Base-by-base conservation (phyloP, 805 yeast genomes). In the Lachancea nothofagi region DNA sequence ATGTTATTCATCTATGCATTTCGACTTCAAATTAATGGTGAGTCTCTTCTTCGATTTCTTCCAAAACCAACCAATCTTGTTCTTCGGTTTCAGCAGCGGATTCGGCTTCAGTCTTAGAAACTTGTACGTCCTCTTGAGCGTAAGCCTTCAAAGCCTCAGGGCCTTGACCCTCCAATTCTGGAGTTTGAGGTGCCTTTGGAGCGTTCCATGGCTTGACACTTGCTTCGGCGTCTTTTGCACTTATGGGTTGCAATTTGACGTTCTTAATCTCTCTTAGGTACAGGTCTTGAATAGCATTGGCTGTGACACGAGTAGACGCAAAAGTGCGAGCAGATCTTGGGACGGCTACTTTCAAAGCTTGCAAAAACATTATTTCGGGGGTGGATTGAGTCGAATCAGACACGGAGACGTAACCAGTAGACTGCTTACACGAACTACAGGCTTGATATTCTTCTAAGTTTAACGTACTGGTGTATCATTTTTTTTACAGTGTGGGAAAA, bases 261-360 rank as follows among this genome's bases (percentile, higher is more conserved):
- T 78, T 77, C 71, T 81, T 85, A 67, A 93, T 72, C 67, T 89
- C 95, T 64, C 75, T 78, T 60, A 90, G 69, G 72, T 89, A 89
- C 54, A 89, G 75, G 52, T 89, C 96, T 64, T 85, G 75, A 60
- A 89, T 66, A 61, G 83, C 71, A 74, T 89, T 67, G 46, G 51
- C 51, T 54, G 65, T 61, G 32, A 56, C 61, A 46, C 61, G 55
- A 28, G 55, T 46, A 29, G 62, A 45, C 18, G 69, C 57, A 57
- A 66, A 66, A 23, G 65, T 33, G 29, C 46, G 46, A 20, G 31
- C 23, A 14, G 42, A 30, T 25, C 36, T 26, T 28, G 38, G 38
- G 18, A 25, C 38, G 15, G 35, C 32, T 20, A 23, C 17, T 18
- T 27, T 33, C 34, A 40, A 33, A 28, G 38, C 38, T 34, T 34